phyloP scores from a whole-genome alignment of 371 early-diverging fungal species.

The Circinella minor region DNA sequence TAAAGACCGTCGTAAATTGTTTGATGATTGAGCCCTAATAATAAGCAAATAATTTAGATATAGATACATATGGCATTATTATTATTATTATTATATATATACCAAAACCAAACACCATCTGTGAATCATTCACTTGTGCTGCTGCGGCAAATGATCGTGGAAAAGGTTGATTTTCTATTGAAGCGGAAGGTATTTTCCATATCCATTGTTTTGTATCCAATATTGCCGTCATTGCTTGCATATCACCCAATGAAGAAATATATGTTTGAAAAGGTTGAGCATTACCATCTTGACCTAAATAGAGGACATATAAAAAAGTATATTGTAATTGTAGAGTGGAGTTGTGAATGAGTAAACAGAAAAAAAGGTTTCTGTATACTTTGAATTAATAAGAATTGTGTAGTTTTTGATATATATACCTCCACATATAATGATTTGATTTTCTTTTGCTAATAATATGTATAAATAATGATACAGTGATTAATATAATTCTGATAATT shows the following conservation, averaged over 20 bases:
- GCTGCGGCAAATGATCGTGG: constrained; percentile 38
- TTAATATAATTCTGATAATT: background rate
- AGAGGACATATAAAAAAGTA: background rate
- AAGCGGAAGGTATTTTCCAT: constrained; percentile 33
- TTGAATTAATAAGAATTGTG: background rate
- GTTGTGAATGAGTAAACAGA: too few species aligned
- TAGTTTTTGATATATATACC: constrained; percentile 8
- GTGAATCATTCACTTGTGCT: constrained; percentile 29
- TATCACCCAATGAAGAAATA: constrained; percentile 21
- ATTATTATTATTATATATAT: background rate
- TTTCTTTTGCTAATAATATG: constrained; percentile 20
- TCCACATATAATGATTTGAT: constrained; percentile 32
- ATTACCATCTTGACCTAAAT: constrained; percentile 27
- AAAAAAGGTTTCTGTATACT: background rate
- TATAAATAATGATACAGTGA: background rate
- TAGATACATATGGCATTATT: background rate
- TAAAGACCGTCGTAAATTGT: constrained; percentile 39
- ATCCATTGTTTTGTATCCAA: constrained; percentile 29
- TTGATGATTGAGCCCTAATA: constrained; percentile 32
- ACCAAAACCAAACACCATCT: constrained; percentile 39
- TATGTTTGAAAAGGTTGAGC: constrained; percentile 39
- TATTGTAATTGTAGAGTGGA: too few species aligned
- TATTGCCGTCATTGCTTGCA: constrained; percentile 28
- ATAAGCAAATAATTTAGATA: too few species aligned
- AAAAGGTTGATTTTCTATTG: constrained; percentile 34